Evolutionary conservation across 2,329 filamentous ascomycete genomes (phyloP), one percentile per base, ranked within the genome.

Genomic region (Aspergillus arachidicola): DNA sequence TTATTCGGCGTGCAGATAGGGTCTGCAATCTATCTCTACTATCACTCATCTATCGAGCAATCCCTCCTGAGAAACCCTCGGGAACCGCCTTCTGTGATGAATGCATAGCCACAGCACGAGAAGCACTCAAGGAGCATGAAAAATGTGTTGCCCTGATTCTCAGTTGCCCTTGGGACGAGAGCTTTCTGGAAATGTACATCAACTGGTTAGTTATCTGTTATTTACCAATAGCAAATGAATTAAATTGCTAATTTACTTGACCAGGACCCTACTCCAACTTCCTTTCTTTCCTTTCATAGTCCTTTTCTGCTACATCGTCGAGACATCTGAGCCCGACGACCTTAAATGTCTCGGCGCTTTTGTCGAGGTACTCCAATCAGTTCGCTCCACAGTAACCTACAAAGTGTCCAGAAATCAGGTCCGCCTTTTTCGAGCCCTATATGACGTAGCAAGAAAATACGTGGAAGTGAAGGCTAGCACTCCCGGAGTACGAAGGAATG

Each of bases 261-360:
- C 21, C 1, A 53, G 53, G 32, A 59, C 48, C 12, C 46, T 59
- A 10, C 43, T 61, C 1, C 48, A 36, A 34, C 38, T 57, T 6
- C 66, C 66, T 1, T 68, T 68, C 12, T 63, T 64, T 5, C 66
- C 66, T 11, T 67, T 64, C 45, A 65, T 65, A 11, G 43, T 68
- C 32, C 57, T 67, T 3, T 62, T 68, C 59, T 68, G 65, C 60
- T 54, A 65, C 46, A 62, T 60, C 12, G 57, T 68, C 16, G 63
- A 67, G 38, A 66, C 63, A 3, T 62, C 63, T 34, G 57, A 65
- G 10, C 19, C 46, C 6, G 61, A 60, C 6, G 65, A 68, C 38
- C 60, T 68, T 16, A 53, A 45, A 19, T 54, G 34, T 48, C 56
- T 68, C 43, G 48, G 51, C 32, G 34, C 51, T 6, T 34, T 68